Percentiles rank a stretch among this genome's conserved stretches.
phyloP scores from a whole-genome alignment of 352 stramenopile species.

The Phytophthora nicotianae region DNA sequence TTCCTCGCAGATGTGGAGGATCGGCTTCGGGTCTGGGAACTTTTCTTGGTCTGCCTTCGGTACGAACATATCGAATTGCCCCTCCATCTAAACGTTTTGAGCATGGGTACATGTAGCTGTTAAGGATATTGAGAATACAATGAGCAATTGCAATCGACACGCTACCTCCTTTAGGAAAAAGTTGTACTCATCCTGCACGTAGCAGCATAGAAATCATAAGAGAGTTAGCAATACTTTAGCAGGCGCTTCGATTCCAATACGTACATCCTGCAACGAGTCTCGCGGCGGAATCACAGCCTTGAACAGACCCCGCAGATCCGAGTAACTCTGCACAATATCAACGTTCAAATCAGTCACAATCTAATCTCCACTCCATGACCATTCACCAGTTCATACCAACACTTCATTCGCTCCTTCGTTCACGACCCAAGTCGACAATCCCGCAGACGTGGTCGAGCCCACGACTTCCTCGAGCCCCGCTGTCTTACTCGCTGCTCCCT shows the following conservation, averaged over 20 bases:
- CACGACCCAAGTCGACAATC: constrained; percentile 74
- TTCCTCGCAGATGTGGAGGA: constrained; percentile 53
- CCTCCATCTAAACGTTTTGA: constrained; percentile 57
- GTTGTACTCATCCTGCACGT: constrained; percentile 60
- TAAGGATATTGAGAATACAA: too few relatives aligned
- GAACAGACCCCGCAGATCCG: constrained; percentile 58
- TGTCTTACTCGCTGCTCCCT: constrained; percentile 3
- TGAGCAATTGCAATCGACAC: too few relatives aligned
- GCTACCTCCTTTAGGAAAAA: constrained; percentile 71
- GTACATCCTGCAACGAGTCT: constrained; percentile 59
- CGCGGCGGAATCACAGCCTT: constrained; percentile 63
- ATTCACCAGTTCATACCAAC: constrained; percentile 43
- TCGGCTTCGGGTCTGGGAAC: constrained; percentile 54
- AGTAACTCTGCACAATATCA: constrained; percentile 53
- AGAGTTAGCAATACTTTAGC: not conserved
- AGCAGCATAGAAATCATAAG: not conserved
- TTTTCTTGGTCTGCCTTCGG: constrained; percentile 44
- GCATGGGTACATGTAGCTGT: too few relatives aligned
- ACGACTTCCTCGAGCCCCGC: constrained; percentile 35
- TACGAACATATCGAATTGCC: constrained; percentile 70
- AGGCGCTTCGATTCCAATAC: not conserved
- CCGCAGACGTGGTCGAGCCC: constrained; percentile 45
- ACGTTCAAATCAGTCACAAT: not conserved
- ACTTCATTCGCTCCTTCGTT: constrained; percentile 75
- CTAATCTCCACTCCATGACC: not conserved